Base-by-base conservation (phyloP, 139 green algal genomes). In the Yamagishiella unicocca region DNA sequence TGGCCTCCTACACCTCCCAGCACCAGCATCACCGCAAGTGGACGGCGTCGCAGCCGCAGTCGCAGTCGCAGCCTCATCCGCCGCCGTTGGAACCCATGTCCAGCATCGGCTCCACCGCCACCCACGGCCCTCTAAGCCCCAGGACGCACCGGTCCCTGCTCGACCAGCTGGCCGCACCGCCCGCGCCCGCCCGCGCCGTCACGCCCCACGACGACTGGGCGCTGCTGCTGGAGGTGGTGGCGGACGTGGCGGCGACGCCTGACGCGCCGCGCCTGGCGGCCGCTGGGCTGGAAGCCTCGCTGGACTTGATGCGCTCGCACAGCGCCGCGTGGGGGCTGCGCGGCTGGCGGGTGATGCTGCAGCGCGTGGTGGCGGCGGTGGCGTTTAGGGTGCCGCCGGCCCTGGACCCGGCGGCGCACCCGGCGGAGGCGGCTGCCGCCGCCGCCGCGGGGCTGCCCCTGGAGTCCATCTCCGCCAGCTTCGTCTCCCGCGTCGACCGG, bases 311-410 rank as follows among this genome's bases (percentile, higher is more conserved):
- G 74, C 27, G 67, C 9, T 12, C 54, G 42, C 77, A 93, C 88
- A 83, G 83, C n/a, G 22, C 6, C 5, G n/a, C 55, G 10, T 95
- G 91, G 92, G 87, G 91, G 29, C 74, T 43, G 1, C 64, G 66
- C 37, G 91, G 87, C 25, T 96, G 93, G 93, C 79, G 83, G 0
- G 84, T 93, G 54, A 83, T 94, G 42, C 75, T 93, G 17, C 66
- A 87, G 12, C 72, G 68, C 0, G 78, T 92, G 21, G 67, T 94
- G 43, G 40, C 75, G 2, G 64, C 83, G 43, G 85, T 93, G 68
- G 81, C 81, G 21, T 68, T 87, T 43, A 38, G 75, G 2, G 66
- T 90, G 64, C 85, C 83, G 31, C 83, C 78, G 24, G 58, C 78
- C 19, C 58, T 88, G 33, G 61, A 86, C 72, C 78, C 72, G 25